These are phyloP conservation scores for Coemansia sp. DNA, from an alignment of 192 early-diverging fungal genomes.

Conservation along the genomic window DNA sequence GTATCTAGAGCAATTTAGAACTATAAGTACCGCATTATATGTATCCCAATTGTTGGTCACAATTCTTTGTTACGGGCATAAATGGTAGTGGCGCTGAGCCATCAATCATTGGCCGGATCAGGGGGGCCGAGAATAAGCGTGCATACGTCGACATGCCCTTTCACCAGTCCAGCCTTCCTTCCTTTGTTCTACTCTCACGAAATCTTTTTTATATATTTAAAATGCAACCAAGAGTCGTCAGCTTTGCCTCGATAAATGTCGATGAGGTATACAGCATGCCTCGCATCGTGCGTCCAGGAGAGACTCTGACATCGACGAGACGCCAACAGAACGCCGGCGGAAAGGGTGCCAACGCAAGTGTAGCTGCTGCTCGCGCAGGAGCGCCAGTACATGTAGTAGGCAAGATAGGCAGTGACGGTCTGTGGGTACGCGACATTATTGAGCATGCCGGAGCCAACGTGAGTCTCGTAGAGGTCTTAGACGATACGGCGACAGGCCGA, in stretches of 20 bases:
- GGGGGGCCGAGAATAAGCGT: background rate
- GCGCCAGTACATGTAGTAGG: conserved; percentile 73
- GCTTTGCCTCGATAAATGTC: conserved; percentile 57
- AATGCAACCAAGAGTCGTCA: conserved; percentile 35
- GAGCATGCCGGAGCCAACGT: conserved; percentile 67
- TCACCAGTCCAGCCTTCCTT: background rate
- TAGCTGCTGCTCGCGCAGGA: conserved; percentile 78
- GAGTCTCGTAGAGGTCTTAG: conserved; percentile 57
- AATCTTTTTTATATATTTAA: background rate
- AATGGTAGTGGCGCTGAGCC: no score
- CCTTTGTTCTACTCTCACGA: background rate
- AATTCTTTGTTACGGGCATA: background rate
- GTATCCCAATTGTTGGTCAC: background rate
- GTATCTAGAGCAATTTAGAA: background rate
- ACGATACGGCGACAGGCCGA: conserved; percentile 70
- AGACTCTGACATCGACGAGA: conserved; percentile 38
- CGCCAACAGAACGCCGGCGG: conserved; percentile 52
- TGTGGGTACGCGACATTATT: conserved; percentile 75
- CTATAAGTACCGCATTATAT: background rate
- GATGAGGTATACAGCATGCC: conserved; percentile 57
- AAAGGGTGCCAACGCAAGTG: conserved; percentile 86
- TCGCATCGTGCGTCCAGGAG: conserved; percentile 45
- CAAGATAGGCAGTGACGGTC: conserved; percentile 81
- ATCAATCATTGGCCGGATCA: conserved; percentile 2
- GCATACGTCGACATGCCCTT: background rate